Evolutionary conservation across 768 basidiomycete species (phyloP).

Genomic region (Termitomyces sp.): DNA sequence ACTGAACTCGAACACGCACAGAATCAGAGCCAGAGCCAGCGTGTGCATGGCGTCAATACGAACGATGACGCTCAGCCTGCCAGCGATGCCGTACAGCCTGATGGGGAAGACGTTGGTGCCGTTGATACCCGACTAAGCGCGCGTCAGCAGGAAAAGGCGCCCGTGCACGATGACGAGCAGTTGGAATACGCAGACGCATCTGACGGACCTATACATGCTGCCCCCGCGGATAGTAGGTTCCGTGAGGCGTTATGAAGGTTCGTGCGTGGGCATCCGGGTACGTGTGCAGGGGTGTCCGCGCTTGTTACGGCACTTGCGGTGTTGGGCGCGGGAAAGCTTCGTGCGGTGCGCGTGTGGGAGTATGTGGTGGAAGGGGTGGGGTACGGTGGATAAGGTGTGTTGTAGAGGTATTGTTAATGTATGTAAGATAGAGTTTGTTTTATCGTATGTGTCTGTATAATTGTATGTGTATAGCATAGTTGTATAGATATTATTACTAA

Average conservation of each 20-base stretch:
- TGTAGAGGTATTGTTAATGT: too few species aligned
- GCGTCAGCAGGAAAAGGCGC: conserved; percentile 70
- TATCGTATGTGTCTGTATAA: too few species aligned
- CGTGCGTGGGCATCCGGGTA: conserved; percentile 3
- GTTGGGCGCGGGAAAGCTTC: too few species aligned
- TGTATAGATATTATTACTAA: too few species aligned
- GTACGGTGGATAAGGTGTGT: too few species aligned
- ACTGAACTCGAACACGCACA: too few species aligned
- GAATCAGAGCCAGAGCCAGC: too few species aligned
- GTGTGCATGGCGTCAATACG: background rate
- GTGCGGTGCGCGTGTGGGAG: too few species aligned
- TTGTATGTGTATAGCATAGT: too few species aligned
- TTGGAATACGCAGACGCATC: background rate
- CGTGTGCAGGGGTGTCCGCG: background rate
- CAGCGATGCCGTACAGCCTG: conserved; percentile 19
- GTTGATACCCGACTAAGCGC: conserved; percentile 25
- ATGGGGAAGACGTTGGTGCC: too few species aligned
- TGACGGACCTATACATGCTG: conserved; percentile 9
- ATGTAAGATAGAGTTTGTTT: too few species aligned
- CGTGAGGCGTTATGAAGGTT: conserved; percentile 18
- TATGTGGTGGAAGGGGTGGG: too few species aligned
- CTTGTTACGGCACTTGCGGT: background rate
- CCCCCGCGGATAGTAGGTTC: conserved; percentile 21
- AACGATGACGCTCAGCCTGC: conserved; percentile 11
- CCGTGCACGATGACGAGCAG: conserved; percentile 22